Conservation (phyloP, 2,329 filamentous ascomycete species). For the Aspergillus intermedius region DNA sequence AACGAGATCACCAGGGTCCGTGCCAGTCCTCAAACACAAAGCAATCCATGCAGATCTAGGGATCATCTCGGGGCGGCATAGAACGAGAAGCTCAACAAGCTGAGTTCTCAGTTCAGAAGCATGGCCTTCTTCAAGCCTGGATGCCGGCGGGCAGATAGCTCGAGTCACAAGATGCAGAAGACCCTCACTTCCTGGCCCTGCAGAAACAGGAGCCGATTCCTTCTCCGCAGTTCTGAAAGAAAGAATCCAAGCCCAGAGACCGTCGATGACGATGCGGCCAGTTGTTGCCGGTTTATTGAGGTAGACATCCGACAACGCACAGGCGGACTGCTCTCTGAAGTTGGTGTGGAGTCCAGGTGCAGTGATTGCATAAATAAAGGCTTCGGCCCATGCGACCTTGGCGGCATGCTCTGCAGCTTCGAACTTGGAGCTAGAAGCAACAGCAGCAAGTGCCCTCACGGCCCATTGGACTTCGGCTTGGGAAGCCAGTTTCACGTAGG, state of each 20-base stretch:
- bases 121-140: slow-evolving; percentile 18
- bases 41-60: slow-evolving; percentile 83
- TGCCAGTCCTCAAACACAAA: slow-evolving; percentile 67
- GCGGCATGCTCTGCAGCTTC: slow-evolving; percentile 41
- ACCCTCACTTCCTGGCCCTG: slow-evolving; percentile 59
- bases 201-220: slow-evolving; percentile 62
- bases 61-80: slow-evolving; percentile 72
- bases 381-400: slow-evolving; percentile 72
- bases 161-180: slow-evolving; percentile 52
- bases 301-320: slow-evolving; percentile 61
- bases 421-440: slow-evolving; percentile 51
- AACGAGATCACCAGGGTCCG: slow-evolving; percentile 77
- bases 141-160: slow-evolving; percentile 33
- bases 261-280: slow-evolving; percentile 59
- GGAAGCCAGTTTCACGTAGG: slow-evolving; percentile 71
- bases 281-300: slow-evolving; percentile 51
- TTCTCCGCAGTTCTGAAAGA: slow-evolving; percentile 65
- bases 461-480: slow-evolving; percentile 77
- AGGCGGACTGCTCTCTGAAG: slow-evolving; percentile 58
- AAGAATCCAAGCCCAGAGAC: slow-evolving; percentile 74
- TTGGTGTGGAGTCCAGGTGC: slow-evolving; percentile 55
- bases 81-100: slow-evolving; percentile 67
- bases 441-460: slow-evolving; percentile 59
- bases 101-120: slow-evolving; percentile 58
- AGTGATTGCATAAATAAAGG: slow-evolving; percentile 71